Conservation (phyloP, 2,329 filamentous ascomycete species). For the Clonostachys solani region DNA sequence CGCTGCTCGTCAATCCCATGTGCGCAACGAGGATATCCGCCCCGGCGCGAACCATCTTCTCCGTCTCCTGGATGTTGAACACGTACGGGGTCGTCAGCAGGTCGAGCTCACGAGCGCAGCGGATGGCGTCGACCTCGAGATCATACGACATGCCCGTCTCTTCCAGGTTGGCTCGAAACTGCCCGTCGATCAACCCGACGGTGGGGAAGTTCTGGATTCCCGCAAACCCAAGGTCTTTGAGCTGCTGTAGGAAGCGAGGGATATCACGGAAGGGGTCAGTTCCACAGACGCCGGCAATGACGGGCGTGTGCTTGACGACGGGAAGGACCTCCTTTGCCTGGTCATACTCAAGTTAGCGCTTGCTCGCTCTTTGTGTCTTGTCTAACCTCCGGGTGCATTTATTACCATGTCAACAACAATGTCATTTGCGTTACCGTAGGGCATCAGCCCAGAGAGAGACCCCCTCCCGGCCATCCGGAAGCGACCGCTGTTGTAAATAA, state of each 20-base stretch:
- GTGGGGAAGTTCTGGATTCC: slow-evolving; percentile 74
- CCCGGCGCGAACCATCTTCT: slow-evolving; percentile 58
- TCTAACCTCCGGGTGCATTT: too few species aligned
- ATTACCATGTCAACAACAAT: slow-evolving; percentile 60
- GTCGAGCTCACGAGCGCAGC: slow-evolving; percentile 51
- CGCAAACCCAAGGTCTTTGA: slow-evolving; percentile 60
- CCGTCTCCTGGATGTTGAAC: slow-evolving; percentile 58
- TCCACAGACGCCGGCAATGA: slow-evolving; percentile 67
- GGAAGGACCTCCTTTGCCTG: slow-evolving; percentile 59
- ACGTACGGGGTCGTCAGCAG: slow-evolving; percentile 68
- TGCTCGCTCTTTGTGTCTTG: too few species aligned
- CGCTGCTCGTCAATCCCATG: slow-evolving; percentile 62
- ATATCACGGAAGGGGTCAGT: slow-evolving; percentile 67
- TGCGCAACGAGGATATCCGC: slow-evolving; percentile 66
- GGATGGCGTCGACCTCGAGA: slow-evolving; percentile 63
- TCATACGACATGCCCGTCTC: slow-evolving; percentile 69
- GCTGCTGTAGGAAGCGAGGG: slow-evolving; percentile 51
- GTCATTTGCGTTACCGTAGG: slow-evolving; percentile 67
- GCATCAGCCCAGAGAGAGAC: slow-evolving; percentile 66
- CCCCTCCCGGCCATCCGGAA: slow-evolving; percentile 71
- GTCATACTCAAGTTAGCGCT: too few species aligned
- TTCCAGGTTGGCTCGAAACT: slow-evolving; percentile 63
- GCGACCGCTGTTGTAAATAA: slow-evolving; percentile 68
- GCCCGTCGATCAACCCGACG: slow-evolving; percentile 65
- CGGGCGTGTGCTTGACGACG: slow-evolving; percentile 57